Evolutionary conservation across 148 eudicot species (phyloP).

Genomic region (Rhododendron ovatum): DNA sequence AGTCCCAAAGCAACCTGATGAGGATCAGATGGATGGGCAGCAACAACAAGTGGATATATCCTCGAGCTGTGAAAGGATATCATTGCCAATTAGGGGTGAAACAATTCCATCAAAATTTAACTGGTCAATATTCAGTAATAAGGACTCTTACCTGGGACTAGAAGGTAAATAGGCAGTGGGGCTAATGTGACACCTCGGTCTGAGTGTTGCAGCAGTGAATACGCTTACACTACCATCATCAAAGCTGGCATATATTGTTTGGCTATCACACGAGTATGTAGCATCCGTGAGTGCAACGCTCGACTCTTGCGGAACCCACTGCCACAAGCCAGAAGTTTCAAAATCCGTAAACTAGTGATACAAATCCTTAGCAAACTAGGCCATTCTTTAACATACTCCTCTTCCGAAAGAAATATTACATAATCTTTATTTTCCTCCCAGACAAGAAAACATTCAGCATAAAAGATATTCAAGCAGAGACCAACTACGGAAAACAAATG

Average conservation of each 20-base stretch:
- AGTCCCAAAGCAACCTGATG: constrained; percentile 75
- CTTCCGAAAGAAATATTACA: neutral
- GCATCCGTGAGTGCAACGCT: neutral
- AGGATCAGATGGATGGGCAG: constrained; percentile 66
- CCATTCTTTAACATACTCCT: neutral
- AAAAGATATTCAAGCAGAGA: neutral
- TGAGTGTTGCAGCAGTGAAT: neutral
- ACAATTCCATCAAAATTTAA: neutral
- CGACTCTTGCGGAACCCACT: neutral
- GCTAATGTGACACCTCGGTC: constrained; percentile 46
- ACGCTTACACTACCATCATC: neutral
- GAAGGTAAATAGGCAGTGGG: constrained; percentile 51
- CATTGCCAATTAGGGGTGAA: neutral
- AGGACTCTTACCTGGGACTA: constrained; percentile 33
- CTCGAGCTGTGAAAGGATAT: constrained; percentile 32
- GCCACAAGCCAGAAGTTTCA: neutral
- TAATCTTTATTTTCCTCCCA: neutral
- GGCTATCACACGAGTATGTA: neutral
- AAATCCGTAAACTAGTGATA: neutral
- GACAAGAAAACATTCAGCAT: neutral
- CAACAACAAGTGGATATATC: constrained; percentile 45
- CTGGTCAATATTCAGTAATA: neutral
- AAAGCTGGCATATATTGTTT: neutral
- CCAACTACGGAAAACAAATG: neutral
- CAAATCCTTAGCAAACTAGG: neutral